A percentile compares a stretch with the other conserved stretches of the same genome.
Evolutionary conservation across 441 rosid genomes (phyloP).

Genomic region (Gossypium trilobum): DNA sequence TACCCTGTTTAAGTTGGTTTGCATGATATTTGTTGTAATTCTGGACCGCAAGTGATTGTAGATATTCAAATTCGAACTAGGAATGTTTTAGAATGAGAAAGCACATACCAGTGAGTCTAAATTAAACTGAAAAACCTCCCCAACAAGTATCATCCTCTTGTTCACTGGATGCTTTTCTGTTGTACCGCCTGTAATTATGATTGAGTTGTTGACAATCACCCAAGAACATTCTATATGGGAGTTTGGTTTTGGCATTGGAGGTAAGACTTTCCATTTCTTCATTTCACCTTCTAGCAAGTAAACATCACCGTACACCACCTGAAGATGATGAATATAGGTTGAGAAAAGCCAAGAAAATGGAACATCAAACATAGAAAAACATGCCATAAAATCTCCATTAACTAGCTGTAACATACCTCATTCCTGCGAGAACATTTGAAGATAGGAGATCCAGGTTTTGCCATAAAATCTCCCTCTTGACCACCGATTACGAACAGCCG

Average conservation of each 20-base stretch:
- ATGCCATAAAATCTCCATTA: background rate
- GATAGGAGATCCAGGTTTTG: conserved; percentile 81
- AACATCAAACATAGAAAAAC: background rate
- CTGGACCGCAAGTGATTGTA: background rate
- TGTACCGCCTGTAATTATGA: conserved; percentile 71
- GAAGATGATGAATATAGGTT: conserved; percentile 10
- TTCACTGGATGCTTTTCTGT: conserved; percentile 77
- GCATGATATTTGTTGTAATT: background rate
- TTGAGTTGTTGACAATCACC: conserved; percentile 64
- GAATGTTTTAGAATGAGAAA: background rate
- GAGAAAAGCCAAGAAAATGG: background rate
- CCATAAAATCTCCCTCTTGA: conserved; percentile 93
- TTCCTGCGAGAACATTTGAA: conserved; percentile 80
- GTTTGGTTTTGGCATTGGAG: conserved; percentile 71
- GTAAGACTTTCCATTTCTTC: conserved; percentile 60
- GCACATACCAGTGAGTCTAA: conserved; percentile 45
- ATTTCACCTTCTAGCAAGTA: conserved; percentile 66
- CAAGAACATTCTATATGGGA: conserved; percentile 85
- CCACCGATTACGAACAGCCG: conserved; percentile 68
- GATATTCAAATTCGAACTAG: background rate
- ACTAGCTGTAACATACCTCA: conserved; percentile 37
- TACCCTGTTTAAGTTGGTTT: background rate
- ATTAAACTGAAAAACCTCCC: conserved; percentile 64
- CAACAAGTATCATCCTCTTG: conserved; percentile 69
- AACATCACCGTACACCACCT: conserved; percentile 71